Conservation (phyloP, 345 rosid genomes). For the Garcia nutans region DNA sequence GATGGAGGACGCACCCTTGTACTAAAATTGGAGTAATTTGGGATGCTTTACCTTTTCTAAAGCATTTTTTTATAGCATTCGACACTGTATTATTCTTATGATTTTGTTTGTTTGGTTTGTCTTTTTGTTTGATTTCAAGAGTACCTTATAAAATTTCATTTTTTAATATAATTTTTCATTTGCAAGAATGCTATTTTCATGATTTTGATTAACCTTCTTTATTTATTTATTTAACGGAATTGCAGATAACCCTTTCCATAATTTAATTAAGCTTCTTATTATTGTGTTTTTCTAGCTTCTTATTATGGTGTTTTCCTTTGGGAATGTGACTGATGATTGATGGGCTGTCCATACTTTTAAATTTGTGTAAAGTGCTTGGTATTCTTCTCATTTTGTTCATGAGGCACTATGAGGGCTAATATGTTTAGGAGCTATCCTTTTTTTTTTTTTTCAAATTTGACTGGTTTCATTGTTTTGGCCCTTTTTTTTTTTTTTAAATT, state of each 20-base stretch:
- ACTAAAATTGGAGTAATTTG: background rate
- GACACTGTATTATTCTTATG: background rate
- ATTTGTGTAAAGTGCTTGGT: background rate
- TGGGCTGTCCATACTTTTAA: background rate
- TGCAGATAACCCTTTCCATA: background rate
- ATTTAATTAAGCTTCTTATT: background rate
- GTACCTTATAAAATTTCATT: background rate
- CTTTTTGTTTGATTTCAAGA: background rate
- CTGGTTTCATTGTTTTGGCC: background rate
- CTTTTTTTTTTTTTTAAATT: background rate
- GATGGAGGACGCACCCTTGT: background rate
- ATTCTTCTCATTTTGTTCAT: background rate
- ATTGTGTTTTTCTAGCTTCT: background rate
- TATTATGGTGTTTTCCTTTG: background rate
- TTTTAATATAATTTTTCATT: background rate
- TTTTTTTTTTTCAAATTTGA: background rate
- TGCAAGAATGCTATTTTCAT: background rate
- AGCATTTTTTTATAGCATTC: background rate
- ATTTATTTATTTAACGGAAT: background rate
- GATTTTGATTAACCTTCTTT: background rate
- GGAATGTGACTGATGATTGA: constrained; percentile 2
- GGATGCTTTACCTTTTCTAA: background rate
- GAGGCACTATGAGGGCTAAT: background rate
- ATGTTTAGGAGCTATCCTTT: background rate
- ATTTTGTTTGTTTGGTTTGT: background rate